Evolutionary conservation across 352 stramenopile genomes (phyloP), one percentile per base, ranked within the genome.

Genomic region (Globisporangium yorkense): DNA sequence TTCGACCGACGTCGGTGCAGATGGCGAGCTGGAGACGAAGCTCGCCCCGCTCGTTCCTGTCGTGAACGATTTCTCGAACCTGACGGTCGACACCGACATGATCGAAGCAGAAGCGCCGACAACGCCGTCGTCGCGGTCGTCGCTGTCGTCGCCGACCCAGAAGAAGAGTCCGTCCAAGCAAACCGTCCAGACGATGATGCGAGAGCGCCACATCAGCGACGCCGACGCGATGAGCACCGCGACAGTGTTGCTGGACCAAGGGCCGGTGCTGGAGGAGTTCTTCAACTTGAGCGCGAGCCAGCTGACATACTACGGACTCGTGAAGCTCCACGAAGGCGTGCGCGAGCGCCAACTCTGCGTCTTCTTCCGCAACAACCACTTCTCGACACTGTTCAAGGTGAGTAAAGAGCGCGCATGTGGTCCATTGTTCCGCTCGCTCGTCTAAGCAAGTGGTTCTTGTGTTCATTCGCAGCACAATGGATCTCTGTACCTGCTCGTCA

Each of bases 321-420:
- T 89, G 16, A 86, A 93, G 63, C 73, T 99, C 20, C 92, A 98
- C 63, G 85, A 97, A 70, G 75, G 94, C 21, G 45, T 99, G 8
- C 77, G 82, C 10, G 87, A 98, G 54, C 82, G 92, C 24, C 75
- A 97, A 57, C 72, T 99, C 21, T 94, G 75, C 21, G 93, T 98
- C 13, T 99, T 99, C 71, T 99, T 99, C 66, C 94, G 97, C 21
- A 99, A 99, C 80, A 99, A 99, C 64, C 97, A 99, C 60, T 99
- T 99, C 65, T 96, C 84, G 18, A 98, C 96, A 1, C 65, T 99
- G 16, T 98, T 98, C 51, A 98, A 95, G 78, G 82, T 92, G 59
- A 33, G 50, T 2, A 5, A 2, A 5, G 40, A 13, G 29, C 5
- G 5, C 40, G 20, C 33, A 12, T 51, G 24, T 31, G 3, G 20